Evolutionary conservation across 1,284 basidiomycete species (phyloP).

Genomic region (Schizophyllum amplum): DNA sequence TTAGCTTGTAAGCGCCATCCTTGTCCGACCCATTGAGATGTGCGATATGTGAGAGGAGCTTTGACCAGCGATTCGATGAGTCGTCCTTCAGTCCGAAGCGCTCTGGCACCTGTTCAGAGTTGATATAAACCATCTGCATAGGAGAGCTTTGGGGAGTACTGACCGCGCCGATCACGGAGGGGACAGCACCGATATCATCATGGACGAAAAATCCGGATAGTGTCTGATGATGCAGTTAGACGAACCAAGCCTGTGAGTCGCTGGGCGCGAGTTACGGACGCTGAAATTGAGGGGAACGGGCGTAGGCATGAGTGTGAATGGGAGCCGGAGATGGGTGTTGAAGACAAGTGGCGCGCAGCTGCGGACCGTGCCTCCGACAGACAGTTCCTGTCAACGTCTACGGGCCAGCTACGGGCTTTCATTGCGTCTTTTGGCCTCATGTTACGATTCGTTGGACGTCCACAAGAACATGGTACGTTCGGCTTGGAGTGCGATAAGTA

Average conservation of each 20-base stretch:
- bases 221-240: background rate
- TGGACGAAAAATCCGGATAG: conserved; percentile 7
- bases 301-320: background rate
- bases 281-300: background rate
- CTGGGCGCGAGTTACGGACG: background rate
- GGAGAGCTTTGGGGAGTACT: background rate
- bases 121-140: background rate
- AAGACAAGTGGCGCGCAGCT: background rate
- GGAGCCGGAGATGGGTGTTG: background rate
- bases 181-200: conserved; percentile 5
- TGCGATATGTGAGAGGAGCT: conserved; percentile 23
- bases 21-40: conserved; percentile 25
- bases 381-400: too few relatives aligned
- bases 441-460: too few relatives aligned
- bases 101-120: conserved; percentile 4
- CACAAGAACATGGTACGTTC: too few relatives aligned
- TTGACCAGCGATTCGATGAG: conserved; percentile 30
- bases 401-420: too few relatives aligned
- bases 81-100: conserved; percentile 37
- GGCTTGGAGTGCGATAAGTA: too few relatives aligned
- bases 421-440: too few relatives aligned
- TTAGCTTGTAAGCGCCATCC: conserved; percentile 31
- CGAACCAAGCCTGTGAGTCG: background rate
- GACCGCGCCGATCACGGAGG: conserved; percentile 6
- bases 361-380: too few relatives aligned